A percentile compares a stretch with the other conserved stretches of the same genome.
phyloP scores from a whole-genome alignment of 2,329 filamentous ascomycete genomes.

The Penicillium glabrum region DNA sequence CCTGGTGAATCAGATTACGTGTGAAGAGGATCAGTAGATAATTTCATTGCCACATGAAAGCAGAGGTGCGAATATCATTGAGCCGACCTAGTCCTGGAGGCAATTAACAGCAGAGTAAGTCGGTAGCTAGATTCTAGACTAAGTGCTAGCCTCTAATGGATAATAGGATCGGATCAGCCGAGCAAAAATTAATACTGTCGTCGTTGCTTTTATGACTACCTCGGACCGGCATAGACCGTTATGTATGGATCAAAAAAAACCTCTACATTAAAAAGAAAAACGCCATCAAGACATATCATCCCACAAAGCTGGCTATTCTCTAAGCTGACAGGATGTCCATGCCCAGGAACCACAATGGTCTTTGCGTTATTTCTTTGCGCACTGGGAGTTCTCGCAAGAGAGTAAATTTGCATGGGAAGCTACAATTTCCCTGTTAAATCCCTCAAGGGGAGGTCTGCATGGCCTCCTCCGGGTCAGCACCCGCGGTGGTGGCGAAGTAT shows the following conservation, averaged over 20 bases:
- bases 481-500: conserved; percentile 93
- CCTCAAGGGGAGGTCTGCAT: conserved; percentile 54
- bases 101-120: too few species aligned
- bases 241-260: conserved; percentile 27
- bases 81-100: too few species aligned
- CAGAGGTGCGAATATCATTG: too few species aligned
- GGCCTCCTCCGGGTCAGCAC: conserved; percentile 55
- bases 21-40: too few species aligned
- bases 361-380: conserved; percentile 16
- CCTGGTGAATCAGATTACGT: too few species aligned
- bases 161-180: not conserved
- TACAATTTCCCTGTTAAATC: conserved; percentile 4
- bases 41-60: too few species aligned
- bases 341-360: conserved; percentile 19
- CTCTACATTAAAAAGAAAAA: conserved; percentile 35
- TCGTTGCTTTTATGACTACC: conserved; percentile 22
- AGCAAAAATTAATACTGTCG: conserved; percentile 8
- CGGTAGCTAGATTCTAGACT: not conserved
- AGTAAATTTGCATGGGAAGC: conserved; percentile 7
- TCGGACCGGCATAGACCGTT: conserved; percentile 19
- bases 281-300: conserved; percentile 37
- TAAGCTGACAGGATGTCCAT: conserved; percentile 34
- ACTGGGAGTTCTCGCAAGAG: conserved; percentile 2
- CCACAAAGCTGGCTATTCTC: conserved; percentile 37
- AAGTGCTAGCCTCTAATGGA: not conserved